Conservation (phyloP, 306 rosid species). For the Fragaria ananassa region DNA sequence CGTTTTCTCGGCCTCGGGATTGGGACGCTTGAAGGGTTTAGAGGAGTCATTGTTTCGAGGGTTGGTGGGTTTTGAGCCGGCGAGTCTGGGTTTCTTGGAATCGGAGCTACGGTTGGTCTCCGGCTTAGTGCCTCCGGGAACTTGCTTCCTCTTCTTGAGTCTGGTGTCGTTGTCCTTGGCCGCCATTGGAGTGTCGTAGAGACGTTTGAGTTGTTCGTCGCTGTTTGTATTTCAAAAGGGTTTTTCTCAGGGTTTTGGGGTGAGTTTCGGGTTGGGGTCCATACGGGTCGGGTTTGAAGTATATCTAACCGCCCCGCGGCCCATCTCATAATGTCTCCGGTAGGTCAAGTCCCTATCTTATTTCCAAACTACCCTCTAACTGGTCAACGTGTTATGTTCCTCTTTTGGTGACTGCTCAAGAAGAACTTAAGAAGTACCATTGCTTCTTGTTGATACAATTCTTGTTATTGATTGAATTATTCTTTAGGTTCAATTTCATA, state of each 20-base stretch:
- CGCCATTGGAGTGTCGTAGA: slow-evolving; percentile 49
- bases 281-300: slow-evolving; percentile 10
- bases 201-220: neutral
- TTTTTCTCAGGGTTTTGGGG: slow-evolving; percentile 33
- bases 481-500: too few species aligned
- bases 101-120: slow-evolving; percentile 26
- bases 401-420: too few species aligned
- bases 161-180: slow-evolving; percentile 44
- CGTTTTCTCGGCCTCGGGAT: slow-evolving; percentile 30
- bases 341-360: too few species aligned
- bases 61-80: slow-evolving; percentile 28
- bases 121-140: slow-evolving; percentile 31
- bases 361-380: too few species aligned
- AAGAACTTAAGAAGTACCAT: too few species aligned
- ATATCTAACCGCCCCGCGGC: neutral
- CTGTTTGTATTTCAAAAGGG: slow-evolving; percentile 2
- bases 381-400: neutral
- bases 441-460: too few species aligned
- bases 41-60: slow-evolving; percentile 14
- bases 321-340: neutral
- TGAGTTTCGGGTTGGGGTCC: neutral
- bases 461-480: too few species aligned
- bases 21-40: slow-evolving; percentile 34
- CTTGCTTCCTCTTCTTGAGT: slow-evolving; percentile 59
- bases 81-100: slow-evolving; percentile 51